Evolutionary conservation across 495 filamentous ascomycete species (phyloP).

Genomic region (Penicillium simplicissimum): DNA sequence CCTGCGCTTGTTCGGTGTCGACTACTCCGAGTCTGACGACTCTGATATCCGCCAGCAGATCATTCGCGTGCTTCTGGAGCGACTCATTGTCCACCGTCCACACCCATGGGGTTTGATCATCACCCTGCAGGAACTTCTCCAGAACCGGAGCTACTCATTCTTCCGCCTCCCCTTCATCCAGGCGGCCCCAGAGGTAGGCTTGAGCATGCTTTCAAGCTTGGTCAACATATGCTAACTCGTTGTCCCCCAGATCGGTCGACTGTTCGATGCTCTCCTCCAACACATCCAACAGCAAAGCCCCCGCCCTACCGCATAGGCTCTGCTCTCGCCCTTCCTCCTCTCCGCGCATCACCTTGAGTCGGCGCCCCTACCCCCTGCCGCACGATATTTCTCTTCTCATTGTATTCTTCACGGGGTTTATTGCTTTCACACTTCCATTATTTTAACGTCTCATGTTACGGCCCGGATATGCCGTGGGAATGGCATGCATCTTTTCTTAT

Average conservation of each 20-base stretch:
- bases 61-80: constrained; percentile 81
- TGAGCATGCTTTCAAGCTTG: not conserved
- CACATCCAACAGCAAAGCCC: constrained; percentile 55
- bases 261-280: constrained; percentile 52
- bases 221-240: constrained; percentile 11
- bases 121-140: constrained; percentile 84
- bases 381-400: constrained; percentile 14
- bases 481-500: constrained; percentile 35
- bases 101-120: constrained; percentile 97
- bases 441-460: constrained; percentile 31
- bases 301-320: constrained; percentile 39
- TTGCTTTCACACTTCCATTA: constrained; percentile 21
- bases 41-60: constrained; percentile 86
- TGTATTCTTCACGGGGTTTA: constrained; percentile 36
- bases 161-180: constrained; percentile 94
- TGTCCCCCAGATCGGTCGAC: constrained; percentile 44
- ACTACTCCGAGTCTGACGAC: constrained; percentile 74
- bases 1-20: constrained; percentile 80
- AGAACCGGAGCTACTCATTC: constrained; percentile 85
- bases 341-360: constrained; percentile 12
- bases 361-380: constrained; percentile 4
- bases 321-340: constrained; percentile 13
- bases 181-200: constrained; percentile 74
- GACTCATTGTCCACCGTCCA: constrained; percentile 84
- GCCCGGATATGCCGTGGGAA: constrained; percentile 30